Evolutionary conservation across 352 stramenopile species (phyloP).

Genomic region (Albugo laibachii): DNA sequence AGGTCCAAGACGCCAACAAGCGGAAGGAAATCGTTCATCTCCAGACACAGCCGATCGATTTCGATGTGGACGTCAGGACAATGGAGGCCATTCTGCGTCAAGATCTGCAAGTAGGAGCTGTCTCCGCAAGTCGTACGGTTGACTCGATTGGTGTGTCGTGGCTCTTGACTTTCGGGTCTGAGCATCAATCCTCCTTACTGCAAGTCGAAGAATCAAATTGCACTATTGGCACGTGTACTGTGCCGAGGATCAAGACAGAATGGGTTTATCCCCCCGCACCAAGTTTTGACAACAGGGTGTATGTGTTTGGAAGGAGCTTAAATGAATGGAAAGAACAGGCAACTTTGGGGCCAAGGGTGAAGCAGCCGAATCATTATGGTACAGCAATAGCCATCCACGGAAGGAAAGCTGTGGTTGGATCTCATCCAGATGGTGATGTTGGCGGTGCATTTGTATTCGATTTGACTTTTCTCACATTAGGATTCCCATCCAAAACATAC

Average conservation of each 20-base stretch:
- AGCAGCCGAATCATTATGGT: conserved; percentile 84
- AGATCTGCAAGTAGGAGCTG: conserved; percentile 44
- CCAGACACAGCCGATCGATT: conserved; percentile 27
- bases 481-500: conserved; percentile 48
- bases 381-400: conserved; percentile 61
- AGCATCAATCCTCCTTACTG: conserved; percentile 14
- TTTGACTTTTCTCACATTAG: conserved; percentile 75
- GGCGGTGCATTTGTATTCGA: conserved; percentile 86
- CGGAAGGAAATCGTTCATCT: conserved; percentile 10
- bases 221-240: conserved; percentile 1
- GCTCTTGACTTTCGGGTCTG: conserved; percentile 58
- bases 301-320: conserved; percentile 35
- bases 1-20: not conserved
- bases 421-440: conserved; percentile 80
- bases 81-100: conserved; percentile 34
- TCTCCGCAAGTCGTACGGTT: conserved; percentile 38
- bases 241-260: conserved; percentile 8
- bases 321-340: conserved; percentile 79
- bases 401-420: conserved; percentile 73
- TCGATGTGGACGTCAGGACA: conserved; percentile 17
- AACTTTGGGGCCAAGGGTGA: conserved; percentile 77
- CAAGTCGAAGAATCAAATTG: conserved; percentile 17
- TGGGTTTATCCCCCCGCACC: conserved; percentile 31
- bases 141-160: conserved; percentile 46
- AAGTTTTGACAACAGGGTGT: conserved; percentile 36